Base-by-base conservation (phyloP, 441 rosid species). In the Corymbia calophylla region DNA sequence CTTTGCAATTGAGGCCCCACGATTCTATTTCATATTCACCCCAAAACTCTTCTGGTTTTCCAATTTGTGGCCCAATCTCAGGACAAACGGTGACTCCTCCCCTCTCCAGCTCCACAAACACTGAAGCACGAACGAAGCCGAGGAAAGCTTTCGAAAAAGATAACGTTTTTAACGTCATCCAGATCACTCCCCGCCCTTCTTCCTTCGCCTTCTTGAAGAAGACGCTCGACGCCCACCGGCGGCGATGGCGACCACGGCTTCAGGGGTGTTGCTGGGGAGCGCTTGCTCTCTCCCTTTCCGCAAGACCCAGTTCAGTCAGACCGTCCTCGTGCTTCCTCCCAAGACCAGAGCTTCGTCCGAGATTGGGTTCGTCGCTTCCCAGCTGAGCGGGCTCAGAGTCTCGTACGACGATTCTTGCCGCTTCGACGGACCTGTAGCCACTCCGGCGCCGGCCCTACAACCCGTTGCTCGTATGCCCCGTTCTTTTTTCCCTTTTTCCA, bases 391-490 rank as follows among this genome's bases (percentile, higher is more conserved):
- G 91, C 87, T 97, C 89, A 93, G 92, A 92, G 93, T 97, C 89
- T 95, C 97, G 5, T 68, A 85, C 77, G 84, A 86, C 8, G 84
- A 77, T 89, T 86, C 88, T 10, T 87, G 87, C 66, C 64, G 88
- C 87, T 82, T 87, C 87, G 49, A 88, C 89, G 90, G 32, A 4
- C 95, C 94, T 56, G 88, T 92, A 86, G 90, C 95, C 80, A 70
- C 92, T 64, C 91, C 91, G 85, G 39, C 91, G 39, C 93, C 96
- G 13, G 89, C 92, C 90, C 91, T 95, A 82, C 97, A 93, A 87
- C 97, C 98, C 44, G 93, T 96, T 90, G 99, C 98, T n/a, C 97
- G 99, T 97, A 95, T 91, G 51, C 87, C 62, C 88, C 68, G 8
- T 25, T 39, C 44, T 39, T 9, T 9, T 47, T 35, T 51, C 7